Base-by-base conservation (phyloP, 2,329 filamentous ascomycete genomes). In the Phyllachora maydis region DNA sequence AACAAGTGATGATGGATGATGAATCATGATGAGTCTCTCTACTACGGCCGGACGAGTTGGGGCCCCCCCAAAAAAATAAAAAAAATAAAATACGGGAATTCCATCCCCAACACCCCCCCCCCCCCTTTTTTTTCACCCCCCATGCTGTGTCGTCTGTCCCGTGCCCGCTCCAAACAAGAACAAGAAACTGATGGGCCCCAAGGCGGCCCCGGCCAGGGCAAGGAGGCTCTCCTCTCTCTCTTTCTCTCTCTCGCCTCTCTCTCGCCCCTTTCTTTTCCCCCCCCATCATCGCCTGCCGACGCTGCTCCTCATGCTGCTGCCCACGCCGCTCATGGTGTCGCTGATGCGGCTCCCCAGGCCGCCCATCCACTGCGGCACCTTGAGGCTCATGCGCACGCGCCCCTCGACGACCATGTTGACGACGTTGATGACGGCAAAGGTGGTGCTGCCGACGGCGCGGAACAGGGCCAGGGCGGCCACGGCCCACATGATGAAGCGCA, bases 401-500 rank as follows among this genome's bases (percentile, higher is more conserved):
- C 82, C 85, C 47, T 98, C 85, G 18, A 88, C 79, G 18, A 90
- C 56, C 40, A 71, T 73, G 42, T 91, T 85, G 26, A 98, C 52
- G 16, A 72, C 54, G 41, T 90, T 85, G 39, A 95, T 70, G 28
- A 93, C 46, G 3, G 78, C 71, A 50, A 90, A 98, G 0, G 78
- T 65, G 1, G 70, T 71, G 7, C 65, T 74, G 0, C 88, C 88
- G 2, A 93, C 45, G 1, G 81, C 83, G 32, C 88, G 68, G 59
- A 98, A 92, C 5, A 88, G 53, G 2, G 90, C 88, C 14, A 98
- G 52, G 0, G 63, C 61, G 0, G 88, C 88, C 9, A 98, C 88
- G 15, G 65, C 57, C 88, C 88, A 98, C 12, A 98, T 61, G 41
- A 98, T 79, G 49, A 95, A 88, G 17, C 71, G 74, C 20, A 98